Evolutionary conservation across 495 filamentous ascomycete genomes (phyloP), one percentile per base, ranked within the genome.

Genomic region (Hypoxylon lienhwacheense): DNA sequence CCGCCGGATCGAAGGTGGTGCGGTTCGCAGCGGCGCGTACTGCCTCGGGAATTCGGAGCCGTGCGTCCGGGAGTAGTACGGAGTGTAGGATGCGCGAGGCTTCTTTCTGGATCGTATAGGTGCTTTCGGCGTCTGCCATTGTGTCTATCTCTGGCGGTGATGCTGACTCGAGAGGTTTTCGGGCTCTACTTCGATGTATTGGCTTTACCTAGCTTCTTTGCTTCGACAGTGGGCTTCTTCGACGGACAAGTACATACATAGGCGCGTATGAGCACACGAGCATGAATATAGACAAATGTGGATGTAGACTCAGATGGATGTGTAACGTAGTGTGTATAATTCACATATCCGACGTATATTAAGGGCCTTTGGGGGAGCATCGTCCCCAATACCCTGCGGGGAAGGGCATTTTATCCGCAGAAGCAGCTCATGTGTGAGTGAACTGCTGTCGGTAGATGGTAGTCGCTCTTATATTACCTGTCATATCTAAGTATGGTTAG

Each of bases 21-120:
- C 55, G 53, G 12, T 19, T 1, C 3, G 58, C 61, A 1, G 54
- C 57, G 0, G 44, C 47, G 19, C 51, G 35, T 15, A 67, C 64
- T 0, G 40, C 31, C 0, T 39, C 28, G 0, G 64, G 61, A 25
- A 67, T 53, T 31, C 49, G 48, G 1, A 67, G 47, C 1, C 64
- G 57, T 12, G 45, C 5, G 15, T 67, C 64, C 4, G 46, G n/a
- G 8, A 67, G 40, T 1, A 67, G 44, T 3, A 65, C 31, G 0
- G 49, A 49, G 31, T 46, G 50, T 4, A 67, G 39, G 40, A 67
- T 63, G 50, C 64, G 64, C 12, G 42, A 47, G 2, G 64, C 64
- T 52, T 67, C 64, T 10, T 43, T 25, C 42, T 66, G 60, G 25
- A 66, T 59, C 3, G 64, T 61, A 14, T 66, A 64, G 19, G n/a